Percentiles rank a stretch among this genome's conserved stretches.
Conservation (phyloP, 2,329 filamentous ascomycete species). For the Corynespora cassiicola region DNA sequence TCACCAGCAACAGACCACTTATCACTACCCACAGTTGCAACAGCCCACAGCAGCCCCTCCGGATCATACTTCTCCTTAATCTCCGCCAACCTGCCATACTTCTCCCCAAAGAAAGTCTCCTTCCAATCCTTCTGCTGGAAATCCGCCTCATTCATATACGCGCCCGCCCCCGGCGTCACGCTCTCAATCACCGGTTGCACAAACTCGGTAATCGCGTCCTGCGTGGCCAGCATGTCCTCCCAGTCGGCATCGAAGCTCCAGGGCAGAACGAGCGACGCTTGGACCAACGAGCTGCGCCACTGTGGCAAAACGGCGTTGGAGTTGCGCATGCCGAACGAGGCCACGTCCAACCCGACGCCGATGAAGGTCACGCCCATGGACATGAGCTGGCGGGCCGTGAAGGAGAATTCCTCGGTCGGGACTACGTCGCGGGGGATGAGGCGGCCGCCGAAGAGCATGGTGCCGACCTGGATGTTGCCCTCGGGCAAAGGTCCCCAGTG, state of each 20-base stretch:
- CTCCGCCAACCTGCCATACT: slow-evolving; percentile 27
- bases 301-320: slow-evolving; percentile 29
- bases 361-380: slow-evolving; percentile 26
- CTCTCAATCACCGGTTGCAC: slow-evolving; percentile 23
- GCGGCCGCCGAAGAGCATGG: slow-evolving; percentile 22
- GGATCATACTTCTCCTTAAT: slow-evolving; percentile 24
- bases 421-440: slow-evolving; percentile 23
- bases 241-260: slow-evolving; percentile 27
- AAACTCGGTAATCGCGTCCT: slow-evolving; percentile 23
- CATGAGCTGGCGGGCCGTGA: slow-evolving; percentile 13
- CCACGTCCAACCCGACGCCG: slow-evolving; percentile 21
- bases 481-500: slow-evolving; percentile 27
- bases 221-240: slow-evolving; percentile 19
- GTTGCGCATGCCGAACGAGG: slow-evolving; percentile 15
- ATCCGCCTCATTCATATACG: slow-evolving; percentile 36
- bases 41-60: slow-evolving; percentile 23
- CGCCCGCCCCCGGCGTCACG: slow-evolving; percentile 22
- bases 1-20: slow-evolving; percentile 20
- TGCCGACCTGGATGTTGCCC: slow-evolving; percentile 26
- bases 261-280: slow-evolving; percentile 21
- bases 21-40: slow-evolving; percentile 24
- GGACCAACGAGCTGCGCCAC: slow-evolving; percentile 26
- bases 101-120: slow-evolving; percentile 25
- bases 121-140: slow-evolving; percentile 25
- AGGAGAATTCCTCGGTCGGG: slow-evolving; percentile 16